These are phyloP conservation scores for Rhexocercosporidium sp. DNA, from an alignment of 2,329 filamentous ascomycete genomes.

Conservation along the genomic window DNA sequence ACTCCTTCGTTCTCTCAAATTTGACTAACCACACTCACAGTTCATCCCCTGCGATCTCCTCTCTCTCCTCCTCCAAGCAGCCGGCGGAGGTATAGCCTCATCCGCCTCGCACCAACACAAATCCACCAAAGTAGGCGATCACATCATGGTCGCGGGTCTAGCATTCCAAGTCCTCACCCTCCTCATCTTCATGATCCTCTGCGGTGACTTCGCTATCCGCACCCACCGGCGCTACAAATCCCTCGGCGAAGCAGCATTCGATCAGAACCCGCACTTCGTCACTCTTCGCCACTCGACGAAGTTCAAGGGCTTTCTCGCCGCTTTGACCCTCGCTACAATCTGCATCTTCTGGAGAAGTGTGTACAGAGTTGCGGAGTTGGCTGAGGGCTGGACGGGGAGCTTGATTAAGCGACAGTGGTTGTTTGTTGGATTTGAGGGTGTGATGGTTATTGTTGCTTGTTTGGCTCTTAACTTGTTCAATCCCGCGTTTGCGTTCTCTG, in stretches of 20 bases:
- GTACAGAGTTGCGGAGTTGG: constrained; percentile 63
- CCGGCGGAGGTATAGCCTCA: constrained; percentile 64
- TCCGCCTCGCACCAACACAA: constrained; percentile 49
- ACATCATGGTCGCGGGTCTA: constrained; percentile 70
- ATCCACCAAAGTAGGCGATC: constrained; percentile 51
- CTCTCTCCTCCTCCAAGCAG: constrained; percentile 64
- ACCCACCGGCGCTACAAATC: constrained; percentile 41
- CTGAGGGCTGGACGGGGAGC: constrained; percentile 63
- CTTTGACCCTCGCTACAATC: constrained; percentile 54
- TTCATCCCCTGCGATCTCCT: constrained; percentile 69
- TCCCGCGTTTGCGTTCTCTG: constrained; percentile 38
- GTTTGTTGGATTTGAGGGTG: constrained; percentile 64
- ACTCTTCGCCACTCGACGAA: constrained; percentile 17
- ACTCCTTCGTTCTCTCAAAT: constrained; percentile 40
- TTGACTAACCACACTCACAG: constrained; percentile 35
- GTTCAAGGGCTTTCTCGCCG: constrained; percentile 33
- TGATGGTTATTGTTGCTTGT: constrained; percentile 53
- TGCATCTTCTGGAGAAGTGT: constrained; percentile 60
- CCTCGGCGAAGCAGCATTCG: constrained; percentile 38
- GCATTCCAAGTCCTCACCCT: constrained; percentile 64
- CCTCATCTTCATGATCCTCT: constrained; percentile 54
- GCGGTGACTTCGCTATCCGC: constrained; percentile 34
- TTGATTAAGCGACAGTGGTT: constrained; percentile 60
- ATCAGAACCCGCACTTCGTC: constrained; percentile 26
- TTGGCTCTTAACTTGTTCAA: constrained; percentile 52